Conservation (phyloP, 768 basidiomycete genomes). For the Boletus vinaceobasis region DNA sequence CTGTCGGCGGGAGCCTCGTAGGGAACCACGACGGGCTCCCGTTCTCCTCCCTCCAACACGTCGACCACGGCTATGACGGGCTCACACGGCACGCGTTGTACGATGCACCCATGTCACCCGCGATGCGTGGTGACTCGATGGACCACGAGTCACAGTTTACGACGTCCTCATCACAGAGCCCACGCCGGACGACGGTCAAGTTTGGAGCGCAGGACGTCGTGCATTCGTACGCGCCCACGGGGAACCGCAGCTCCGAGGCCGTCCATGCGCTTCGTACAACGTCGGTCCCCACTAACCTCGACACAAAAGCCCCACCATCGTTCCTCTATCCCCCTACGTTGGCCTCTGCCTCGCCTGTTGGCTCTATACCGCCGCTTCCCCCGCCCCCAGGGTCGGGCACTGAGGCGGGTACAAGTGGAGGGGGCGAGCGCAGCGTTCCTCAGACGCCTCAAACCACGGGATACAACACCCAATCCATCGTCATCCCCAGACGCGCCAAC, state of each 20-base stretch:
- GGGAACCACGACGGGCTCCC: conserved; percentile 23
- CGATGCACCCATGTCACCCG: conserved; percentile 73
- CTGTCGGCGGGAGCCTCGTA: too few relatives aligned
- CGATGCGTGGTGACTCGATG: conserved; percentile 28
- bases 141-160: conserved; percentile 38
- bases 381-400: conserved; percentile 11
- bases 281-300: conserved; percentile 16
- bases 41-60: conserved; percentile 23
- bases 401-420: background rate
- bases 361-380: conserved; percentile 8
- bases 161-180: conserved; percentile 27
- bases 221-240: conserved; percentile 67
- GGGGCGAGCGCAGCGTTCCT: background rate
- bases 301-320: conserved; percentile 8
- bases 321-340: conserved; percentile 27
- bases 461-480: conserved; percentile 17
- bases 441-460: conserved; percentile 27
- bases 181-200: conserved; percentile 61
- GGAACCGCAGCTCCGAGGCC: conserved; percentile 42
- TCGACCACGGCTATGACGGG: conserved; percentile 42
- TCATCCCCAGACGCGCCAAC: conserved; percentile 23
- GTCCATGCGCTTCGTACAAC: conserved; percentile 35
- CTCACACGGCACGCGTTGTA: conserved; percentile 82
- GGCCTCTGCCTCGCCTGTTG: background rate
- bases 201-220: conserved; percentile 72